A percentile compares a stretch with the other conserved stretches of the same genome.
These are phyloP conservation scores for Aspergillus haitiensis DNA, from an alignment of 495 filamentous ascomycete genomes.

Conservation along the genomic window DNA sequence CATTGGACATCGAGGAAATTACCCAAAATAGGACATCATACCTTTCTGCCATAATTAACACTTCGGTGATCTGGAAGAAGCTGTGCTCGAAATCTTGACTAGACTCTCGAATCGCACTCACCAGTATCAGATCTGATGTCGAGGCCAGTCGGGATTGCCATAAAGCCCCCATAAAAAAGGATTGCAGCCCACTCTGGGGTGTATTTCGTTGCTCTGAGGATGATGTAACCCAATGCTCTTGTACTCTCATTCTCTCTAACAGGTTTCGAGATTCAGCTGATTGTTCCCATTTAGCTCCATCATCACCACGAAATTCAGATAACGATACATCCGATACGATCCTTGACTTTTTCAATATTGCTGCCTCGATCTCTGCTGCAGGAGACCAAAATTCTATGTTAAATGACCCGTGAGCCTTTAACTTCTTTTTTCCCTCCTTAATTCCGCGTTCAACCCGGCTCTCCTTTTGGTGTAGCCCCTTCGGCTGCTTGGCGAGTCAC, in stretches of 20 bases:
- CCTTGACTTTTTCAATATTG: neutral
- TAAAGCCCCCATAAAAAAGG: neutral
- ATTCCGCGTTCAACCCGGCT: neutral
- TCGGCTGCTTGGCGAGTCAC: neutral
- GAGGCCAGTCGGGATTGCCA: neutral
- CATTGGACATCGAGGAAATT: slow-evolving; percentile 7
- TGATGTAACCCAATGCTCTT: slow-evolving; percentile 4
- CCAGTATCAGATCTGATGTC: neutral
- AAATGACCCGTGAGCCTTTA: slow-evolving; percentile 17
- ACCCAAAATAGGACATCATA: slow-evolving; percentile 23
- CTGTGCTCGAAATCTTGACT: slow-evolving; percentile 10
- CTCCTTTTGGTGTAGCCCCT: neutral
- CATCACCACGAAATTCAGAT: slow-evolving; percentile 11
- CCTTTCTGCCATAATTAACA: neutral
- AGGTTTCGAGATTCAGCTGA: slow-evolving; percentile 10
- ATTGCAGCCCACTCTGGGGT: neutral
- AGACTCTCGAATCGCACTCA: neutral
- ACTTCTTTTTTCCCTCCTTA: neutral
- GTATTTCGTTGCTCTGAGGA: slow-evolving; percentile 1
- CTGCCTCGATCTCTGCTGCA: slow-evolving; percentile 5
- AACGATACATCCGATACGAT: slow-evolving; percentile 17
- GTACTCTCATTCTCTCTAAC: slow-evolving; percentile 4
- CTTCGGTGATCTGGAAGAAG: slow-evolving; percentile 13
- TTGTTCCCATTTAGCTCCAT: slow-evolving; percentile 2
- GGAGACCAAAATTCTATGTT: slow-evolving; percentile 12